Base-by-base conservation (phyloP, 2,329 filamentous ascomycete species). In the Pestalotiopsis fici region DNA sequence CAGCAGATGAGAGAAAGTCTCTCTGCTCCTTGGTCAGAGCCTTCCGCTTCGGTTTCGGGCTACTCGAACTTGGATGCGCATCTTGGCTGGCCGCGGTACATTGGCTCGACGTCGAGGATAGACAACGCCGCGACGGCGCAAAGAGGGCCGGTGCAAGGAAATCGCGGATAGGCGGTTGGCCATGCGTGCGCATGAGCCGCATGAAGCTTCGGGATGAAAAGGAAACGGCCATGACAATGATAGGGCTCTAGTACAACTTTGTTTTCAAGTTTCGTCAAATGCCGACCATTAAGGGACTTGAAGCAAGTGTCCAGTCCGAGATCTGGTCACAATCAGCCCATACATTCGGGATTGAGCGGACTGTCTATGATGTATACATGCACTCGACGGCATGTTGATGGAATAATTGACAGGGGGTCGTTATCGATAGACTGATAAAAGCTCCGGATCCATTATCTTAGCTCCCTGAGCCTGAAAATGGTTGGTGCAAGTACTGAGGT, bases 1-100 rank as follows among this genome's bases (percentile, higher is more conserved):
- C 89, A 18, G 93, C 93, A 31, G 91, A 88, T 67, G 92, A 90
- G 61, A 97, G 88, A 74, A 91, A 97, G 66, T 91, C 86, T 67
- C 88, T 87, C 76, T 97, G 93, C 68, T 88, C 85, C 70, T 87
- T 81, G 35, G 89, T 93, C 59, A 96, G 83, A 11, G 90, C 86
- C 77, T 91, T 89, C 68, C 76, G 83, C 73, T 81, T 82, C 71
- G 78, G 72, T 60, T 79, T 78, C 64, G 76, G 69, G 13, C 77
- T 67, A 67, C 68, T 74, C 69, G 75, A 66, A 68, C 13, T 39
- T 23, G 74, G 71, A 71, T 71, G 50, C 23, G 72, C 27, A 70
- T 68, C 67, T 70, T 75, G 56, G 71, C 66, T 64, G 70, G 69
- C 65, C 68, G 76, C 65, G 60, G 69, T 71, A 64, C 70, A 67